phyloP scores from a whole-genome alignment of 768 basidiomycete species.

The Suillus weaverae region DNA sequence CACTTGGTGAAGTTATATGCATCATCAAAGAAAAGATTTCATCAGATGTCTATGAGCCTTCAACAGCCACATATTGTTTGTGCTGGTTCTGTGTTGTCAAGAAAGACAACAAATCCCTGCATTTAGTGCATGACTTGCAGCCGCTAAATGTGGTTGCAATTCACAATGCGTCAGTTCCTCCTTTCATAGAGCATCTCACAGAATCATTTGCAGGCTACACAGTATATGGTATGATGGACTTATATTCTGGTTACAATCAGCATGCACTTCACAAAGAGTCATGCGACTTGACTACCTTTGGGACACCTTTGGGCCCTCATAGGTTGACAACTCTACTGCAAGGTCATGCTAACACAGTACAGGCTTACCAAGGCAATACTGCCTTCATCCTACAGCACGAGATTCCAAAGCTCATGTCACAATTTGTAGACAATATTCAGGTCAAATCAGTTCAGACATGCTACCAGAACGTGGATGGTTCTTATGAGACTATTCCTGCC shows the following conservation, averaged over 20 bases:
- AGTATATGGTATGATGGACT: constrained; percentile 33
- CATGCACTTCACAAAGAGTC: constrained; percentile 28
- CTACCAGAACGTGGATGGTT: constrained; percentile 30
- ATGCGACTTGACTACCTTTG: constrained; percentile 42
- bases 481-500: constrained; percentile 34
- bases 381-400: constrained; percentile 38
- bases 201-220: constrained; percentile 34
- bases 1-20: too few relatives aligned
- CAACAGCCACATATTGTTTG: constrained; percentile 10
- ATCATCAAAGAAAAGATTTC: too few relatives aligned
- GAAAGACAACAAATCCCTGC: constrained; percentile 37
- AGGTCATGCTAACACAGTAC: constrained; percentile 43
- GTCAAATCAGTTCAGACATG: constrained; percentile 33
- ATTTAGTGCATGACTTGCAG: constrained; percentile 38
- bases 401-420: constrained; percentile 36
- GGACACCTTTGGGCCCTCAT: constrained; percentile 36
- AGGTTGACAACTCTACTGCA: constrained; percentile 36
- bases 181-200: too few relatives aligned
- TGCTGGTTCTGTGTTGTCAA: constrained; percentile 20
- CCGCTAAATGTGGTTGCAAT: too few relatives aligned
- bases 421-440: constrained; percentile 42
- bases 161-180: too few relatives aligned
- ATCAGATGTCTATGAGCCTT: constrained; percentile 44
- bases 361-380: constrained; percentile 42
- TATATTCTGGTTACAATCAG: constrained; percentile 40